phyloP scores from a whole-genome alignment of 768 basidiomycete genomes.

The Gyrodon lividus region DNA sequence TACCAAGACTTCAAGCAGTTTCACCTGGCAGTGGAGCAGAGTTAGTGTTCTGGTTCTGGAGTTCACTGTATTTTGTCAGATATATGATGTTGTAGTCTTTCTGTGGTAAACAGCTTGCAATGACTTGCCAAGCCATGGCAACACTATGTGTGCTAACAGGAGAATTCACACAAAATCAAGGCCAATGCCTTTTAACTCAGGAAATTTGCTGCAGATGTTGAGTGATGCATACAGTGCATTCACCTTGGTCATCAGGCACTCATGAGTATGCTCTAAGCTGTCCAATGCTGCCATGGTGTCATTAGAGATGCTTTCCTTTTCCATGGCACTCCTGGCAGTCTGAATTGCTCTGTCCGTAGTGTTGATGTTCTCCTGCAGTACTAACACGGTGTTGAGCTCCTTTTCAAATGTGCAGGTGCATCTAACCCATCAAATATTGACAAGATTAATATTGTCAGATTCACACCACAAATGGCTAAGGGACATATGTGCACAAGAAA shows the following conservation, averaged over 20 bases:
- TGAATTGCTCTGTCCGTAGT: slow-evolving; percentile 22
- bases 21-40: too few species aligned
- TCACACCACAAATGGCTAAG: too few species aligned
- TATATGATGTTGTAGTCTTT: too few species aligned
- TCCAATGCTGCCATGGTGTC: slow-evolving; percentile 19
- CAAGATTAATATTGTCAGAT: background rate
- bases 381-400: background rate
- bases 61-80: too few species aligned
- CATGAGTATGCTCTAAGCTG: slow-evolving; percentile 13
- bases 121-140: too few species aligned
- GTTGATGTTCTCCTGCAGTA: slow-evolving; percentile 30
- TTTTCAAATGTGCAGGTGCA: slow-evolving; percentile 4
- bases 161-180: slow-evolving; percentile 6
- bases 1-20: too few species aligned
- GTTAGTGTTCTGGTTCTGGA: too few species aligned
- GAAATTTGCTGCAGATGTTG: slow-evolving; percentile 9
- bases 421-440: too few species aligned
- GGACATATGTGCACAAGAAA: too few species aligned
- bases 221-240: slow-evolving; percentile 8
- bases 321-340: slow-evolving; percentile 7
- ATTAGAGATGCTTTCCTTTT: background rate
- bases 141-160: background rate
- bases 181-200: background rate
- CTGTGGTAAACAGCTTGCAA: too few species aligned
- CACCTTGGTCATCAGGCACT: background rate